Base-by-base conservation (phyloP, 805 yeast species). In the Wickerhamiella sergipiensis region DNA sequence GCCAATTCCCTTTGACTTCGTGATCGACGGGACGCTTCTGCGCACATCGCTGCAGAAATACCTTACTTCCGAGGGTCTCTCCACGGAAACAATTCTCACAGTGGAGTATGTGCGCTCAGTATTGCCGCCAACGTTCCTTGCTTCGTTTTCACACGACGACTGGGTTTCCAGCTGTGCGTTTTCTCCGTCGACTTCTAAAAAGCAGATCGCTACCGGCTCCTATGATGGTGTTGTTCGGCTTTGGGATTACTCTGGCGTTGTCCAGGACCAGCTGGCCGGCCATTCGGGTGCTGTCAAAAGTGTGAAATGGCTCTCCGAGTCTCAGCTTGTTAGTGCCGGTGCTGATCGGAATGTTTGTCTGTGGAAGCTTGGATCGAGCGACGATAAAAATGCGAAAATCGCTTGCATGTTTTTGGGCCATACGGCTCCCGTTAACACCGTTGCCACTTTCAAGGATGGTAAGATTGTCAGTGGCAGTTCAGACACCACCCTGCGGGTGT, bases 191-290 rank as follows among this genome's bases (percentile, higher is more conserved):
- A 59, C 64, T 45, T 54, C 57, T 4, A 66, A 70, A 43, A 74
- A 80, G 31, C 75, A 75, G 61, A 84, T 90, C 50, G 72, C 88
- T 45, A 80, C 92, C 13, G 98, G 97, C 40, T 81, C 95, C 0
- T 92, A 89, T 63, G 98, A 92, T 65, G 97, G 97, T 59, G 77
- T 90, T 29, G 95, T 90, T 22, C 78, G 97, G 56, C 79, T 92
- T 10, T 92, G 89, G 80, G 81, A 86, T 63, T 68, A 78, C 67
- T 76, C 85, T 15, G 97, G 97, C 9, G 74, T 78, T 47, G 83
- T 89, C 9, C 82, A 80, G 58, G 79, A 83, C 55, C 95, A 86
- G 64, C 77, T 83, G 58, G 77, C 78, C 49, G 97, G 97, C 24
- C 98, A 92, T 66, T 79, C 84, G 17, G 95, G 86, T 29, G 81